A percentile compares a stretch with the other conserved stretches of the same genome.
phyloP scores from a whole-genome alignment of 768 basidiomycete species.

The Hebeloma cylindrosporum region DNA sequence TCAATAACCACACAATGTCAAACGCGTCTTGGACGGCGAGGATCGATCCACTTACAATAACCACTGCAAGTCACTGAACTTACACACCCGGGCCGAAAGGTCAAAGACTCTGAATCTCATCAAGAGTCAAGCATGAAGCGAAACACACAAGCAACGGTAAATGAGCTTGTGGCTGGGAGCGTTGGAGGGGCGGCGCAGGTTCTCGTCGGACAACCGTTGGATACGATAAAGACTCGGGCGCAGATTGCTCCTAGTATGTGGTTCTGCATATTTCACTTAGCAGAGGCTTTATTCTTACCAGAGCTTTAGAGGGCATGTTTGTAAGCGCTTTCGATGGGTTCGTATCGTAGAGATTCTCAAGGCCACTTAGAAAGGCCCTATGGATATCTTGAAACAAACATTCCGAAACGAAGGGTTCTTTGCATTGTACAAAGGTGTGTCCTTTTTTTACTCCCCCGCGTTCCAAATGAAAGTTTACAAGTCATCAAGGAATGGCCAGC shows the following conservation, averaged over 20 bases:
- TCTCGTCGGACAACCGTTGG: constrained; percentile 89
- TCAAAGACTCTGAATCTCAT: too few species aligned
- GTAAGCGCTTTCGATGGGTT: constrained; percentile 42
- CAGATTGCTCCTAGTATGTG: constrained; percentile 89
- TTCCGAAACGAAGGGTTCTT: constrained; percentile 87
- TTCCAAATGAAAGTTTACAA: background rate
- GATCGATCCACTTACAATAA: too few species aligned
- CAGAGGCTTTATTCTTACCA: too few species aligned
- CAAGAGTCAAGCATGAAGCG: constrained; percentile 14
- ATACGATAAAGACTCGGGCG: constrained; percentile 86
- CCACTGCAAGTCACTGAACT: too few species aligned
- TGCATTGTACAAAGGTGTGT: constrained; percentile 88
- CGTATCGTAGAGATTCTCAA: background rate
- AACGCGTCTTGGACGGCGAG: too few species aligned
- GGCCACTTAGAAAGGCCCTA: constrained; percentile 74
- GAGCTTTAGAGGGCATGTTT: constrained; percentile 90
- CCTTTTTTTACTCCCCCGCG: background rate
- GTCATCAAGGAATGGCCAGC: constrained; percentile 76
- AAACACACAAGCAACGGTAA: constrained; percentile 54
- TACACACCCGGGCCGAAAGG: too few species aligned
- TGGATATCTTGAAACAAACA: constrained; percentile 87
- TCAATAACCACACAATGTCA: too few species aligned
- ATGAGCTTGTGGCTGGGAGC: constrained; percentile 86
- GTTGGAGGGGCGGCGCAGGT: constrained; percentile 95
- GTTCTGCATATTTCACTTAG: too few species aligned